A percentile compares a stretch with the other conserved stretches of the same genome.
These are phyloP conservation scores for Exophiala aquamarina DNA, from an alignment of 2,329 filamentous ascomycete genomes.

Conservation along the genomic window DNA sequence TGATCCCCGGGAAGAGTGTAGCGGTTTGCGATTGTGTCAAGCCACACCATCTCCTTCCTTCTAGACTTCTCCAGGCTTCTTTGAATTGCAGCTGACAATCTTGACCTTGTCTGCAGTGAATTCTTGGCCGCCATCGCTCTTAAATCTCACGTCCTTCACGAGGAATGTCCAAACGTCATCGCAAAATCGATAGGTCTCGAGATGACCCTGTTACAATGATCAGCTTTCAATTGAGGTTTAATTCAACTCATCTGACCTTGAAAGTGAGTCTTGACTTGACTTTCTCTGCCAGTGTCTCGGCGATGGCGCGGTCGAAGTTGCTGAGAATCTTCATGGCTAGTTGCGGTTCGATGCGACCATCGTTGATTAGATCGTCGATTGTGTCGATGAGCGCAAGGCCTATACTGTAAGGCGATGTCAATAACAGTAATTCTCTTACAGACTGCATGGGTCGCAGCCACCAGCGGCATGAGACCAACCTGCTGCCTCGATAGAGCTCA, in stretches of 20 bases:
- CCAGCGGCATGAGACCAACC: constrained; percentile 60
- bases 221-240: background rate
- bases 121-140: constrained; percentile 78
- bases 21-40: too few species aligned
- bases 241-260: constrained; percentile 64
- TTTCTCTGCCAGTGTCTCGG: constrained; percentile 86
- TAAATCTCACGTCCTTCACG: constrained; percentile 98
- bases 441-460: too few species aligned
- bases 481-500: constrained; percentile 97
- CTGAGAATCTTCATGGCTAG: constrained; percentile 97
- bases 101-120: constrained; percentile 90
- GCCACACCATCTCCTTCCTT: background rate
- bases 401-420: constrained; percentile 64
- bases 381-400: constrained; percentile 92
- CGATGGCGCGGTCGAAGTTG: constrained; percentile 92
- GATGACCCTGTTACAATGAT: constrained; percentile 68
- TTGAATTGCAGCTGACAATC: constrained; percentile 97
- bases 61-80: constrained; percentile 63
- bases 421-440: too few species aligned
- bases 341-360: constrained; percentile 93
- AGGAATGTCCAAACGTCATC: constrained; percentile 99
- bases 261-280: constrained; percentile 90
- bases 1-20: too few species aligned
- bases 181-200: constrained; percentile 98
- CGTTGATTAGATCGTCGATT: constrained; percentile 93